Base-by-base conservation (phyloP, 768 basidiomycete species). In the Rhizopogon vesiculosus region DNA sequence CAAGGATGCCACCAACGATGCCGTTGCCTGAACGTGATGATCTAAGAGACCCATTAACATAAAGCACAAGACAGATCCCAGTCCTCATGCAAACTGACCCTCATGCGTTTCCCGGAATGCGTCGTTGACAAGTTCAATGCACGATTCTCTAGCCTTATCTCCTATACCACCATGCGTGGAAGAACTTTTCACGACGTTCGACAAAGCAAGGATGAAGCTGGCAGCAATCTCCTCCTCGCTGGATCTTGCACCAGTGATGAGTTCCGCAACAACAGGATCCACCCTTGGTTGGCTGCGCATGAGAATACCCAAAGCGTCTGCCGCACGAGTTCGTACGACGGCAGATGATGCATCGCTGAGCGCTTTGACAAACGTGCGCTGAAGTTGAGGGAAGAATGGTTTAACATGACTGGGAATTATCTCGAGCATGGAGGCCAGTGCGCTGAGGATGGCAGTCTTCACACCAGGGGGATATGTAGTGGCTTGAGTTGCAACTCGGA, bases 301-400 rank as follows among this genome's bases (percentile, higher is more conserved):
- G 64, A 99, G 75, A 3, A 85, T 80, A 12, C 95, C 95, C 1
- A 98, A 78, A 10, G 91, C 95, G 41, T 86, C 80, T 0, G 86
- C 93, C 0, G 93, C 94, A 52, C 84, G 84, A 56, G 78, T 85
- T 51, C 96, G 84, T 25, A 98, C 92, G 15, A 83, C 82, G 1
- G 81, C 74, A 59, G 90, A 92, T 2, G 87, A 78, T 7, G 87
- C 70, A 67, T 98, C 95, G 55, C 87, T 83, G 2, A 89, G 80
- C 43, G 93, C 90, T 74, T 98, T 98, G 67, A 97, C 89, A 64
- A 98, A 98, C 0, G 94, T 98, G 35, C 95, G 84, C 64, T 98
- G 96, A 35, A 98, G 74, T 64, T 98, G 97, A 2, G 96, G 97
- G 81, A 98, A 98, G 86, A 98, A 98, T 3, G 96, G 96, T 69